A percentile compares a stretch with the other conserved stretches of the same genome.
Evolutionary conservation across 371 early-diverging fungal species (phyloP).

Genomic region (Thermomucor indicae-seudaticae): DNA sequence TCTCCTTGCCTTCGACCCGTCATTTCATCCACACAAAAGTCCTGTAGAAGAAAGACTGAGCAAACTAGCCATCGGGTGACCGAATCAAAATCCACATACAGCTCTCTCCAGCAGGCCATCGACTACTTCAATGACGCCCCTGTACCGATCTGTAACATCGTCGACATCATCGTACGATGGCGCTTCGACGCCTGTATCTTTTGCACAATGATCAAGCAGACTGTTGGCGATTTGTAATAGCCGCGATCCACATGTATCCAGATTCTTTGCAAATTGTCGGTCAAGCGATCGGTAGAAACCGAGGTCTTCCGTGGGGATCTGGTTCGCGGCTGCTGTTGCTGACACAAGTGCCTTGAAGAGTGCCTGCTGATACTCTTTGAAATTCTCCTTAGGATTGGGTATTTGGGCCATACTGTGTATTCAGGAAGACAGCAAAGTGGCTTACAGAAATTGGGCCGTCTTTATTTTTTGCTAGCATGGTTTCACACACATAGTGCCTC

Average conservation of each 20-base stretch:
- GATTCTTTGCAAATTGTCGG: slow-evolving; percentile 49
- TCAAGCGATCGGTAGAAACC: slow-evolving; percentile 70
- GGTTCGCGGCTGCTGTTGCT: slow-evolving; percentile 62
- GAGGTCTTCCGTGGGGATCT: slow-evolving; percentile 62
- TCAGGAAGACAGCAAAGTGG: too few species aligned
- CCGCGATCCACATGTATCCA: slow-evolving; percentile 47
- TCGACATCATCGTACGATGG: slow-evolving; percentile 51
- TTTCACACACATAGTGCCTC: too few species aligned
- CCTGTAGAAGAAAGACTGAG: slow-evolving; percentile 15
- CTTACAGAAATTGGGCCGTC: too few species aligned
- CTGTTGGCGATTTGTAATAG: slow-evolving; percentile 58
- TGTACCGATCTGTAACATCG: slow-evolving; percentile 69
- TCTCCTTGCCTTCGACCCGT: slow-evolving; percentile 36
- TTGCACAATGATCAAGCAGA: slow-evolving; percentile 48
- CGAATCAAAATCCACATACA: slow-evolving; percentile 35
- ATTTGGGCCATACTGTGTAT: too few species aligned
- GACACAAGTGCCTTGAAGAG: slow-evolving; percentile 58
- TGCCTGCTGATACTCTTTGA: slow-evolving; percentile 51
- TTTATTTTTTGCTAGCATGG: too few species aligned
- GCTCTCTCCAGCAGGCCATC: slow-evolving; percentile 83
- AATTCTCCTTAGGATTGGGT: slow-evolving; percentile 44
- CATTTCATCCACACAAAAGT: slow-evolving; percentile 53
- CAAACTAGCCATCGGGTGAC: neutral
- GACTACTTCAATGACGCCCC: slow-evolving; percentile 67
- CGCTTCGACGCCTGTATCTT: slow-evolving; percentile 20